Evolutionary conservation across 192 early-diverging fungal species (phyloP), one percentile per base, ranked within the genome.

Genomic region (Dissophora globulifera): DNA sequence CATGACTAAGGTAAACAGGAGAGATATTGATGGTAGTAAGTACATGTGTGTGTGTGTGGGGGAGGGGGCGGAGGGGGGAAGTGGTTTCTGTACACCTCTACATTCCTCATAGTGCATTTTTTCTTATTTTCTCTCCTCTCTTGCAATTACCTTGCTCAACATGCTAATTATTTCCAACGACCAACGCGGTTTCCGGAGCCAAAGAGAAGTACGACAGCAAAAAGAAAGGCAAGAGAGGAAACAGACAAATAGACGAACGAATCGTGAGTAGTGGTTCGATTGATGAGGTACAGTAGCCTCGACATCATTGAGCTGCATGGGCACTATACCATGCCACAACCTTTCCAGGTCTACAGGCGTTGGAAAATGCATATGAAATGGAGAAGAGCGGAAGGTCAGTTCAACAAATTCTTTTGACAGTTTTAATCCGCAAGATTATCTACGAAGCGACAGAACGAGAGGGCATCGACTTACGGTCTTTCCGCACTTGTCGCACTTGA

Each of bases 401-500:
- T n/a, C n/a, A n/a, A n/a, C n/a, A n/a, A n/a, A n/a, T n/a, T n/a
- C n/a, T n/a, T n/a, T n/a, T n/a, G n/a, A n/a, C n/a, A n/a, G n/a
- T n/a, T n/a, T n/a, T n/a, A n/a, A n/a, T n/a, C n/a, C n/a, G n/a
- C n/a, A n/a, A n/a, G n/a, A n/a, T n/a, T n/a, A n/a, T n/a, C n/a
- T n/a, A 56, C 0, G 17, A 32, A 60, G 12, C 40, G n/a, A 47
- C 9, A 53, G 35, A 43, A 29, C 17, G 29, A 5, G 8, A 11
- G 33, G 58, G 29, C 11, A 30, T 19, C 2, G 3, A 41, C 59
- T 50, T 62, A 62, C 69, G 11, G 69, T 71, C 59, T 71, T 71
- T 42, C 50, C 48, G 53, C 69, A 71, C 52, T 71, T 49, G 46
- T 62, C 42, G 46, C 69, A 71, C 53, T 71, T 71, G 52, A 71